A percentile compares a stretch with the other conserved stretches of the same genome.
These are phyloP conservation scores for Exserohilum rostratum DNA, from an alignment of 2,329 filamentous ascomycete genomes.

Conservation along the genomic window DNA sequence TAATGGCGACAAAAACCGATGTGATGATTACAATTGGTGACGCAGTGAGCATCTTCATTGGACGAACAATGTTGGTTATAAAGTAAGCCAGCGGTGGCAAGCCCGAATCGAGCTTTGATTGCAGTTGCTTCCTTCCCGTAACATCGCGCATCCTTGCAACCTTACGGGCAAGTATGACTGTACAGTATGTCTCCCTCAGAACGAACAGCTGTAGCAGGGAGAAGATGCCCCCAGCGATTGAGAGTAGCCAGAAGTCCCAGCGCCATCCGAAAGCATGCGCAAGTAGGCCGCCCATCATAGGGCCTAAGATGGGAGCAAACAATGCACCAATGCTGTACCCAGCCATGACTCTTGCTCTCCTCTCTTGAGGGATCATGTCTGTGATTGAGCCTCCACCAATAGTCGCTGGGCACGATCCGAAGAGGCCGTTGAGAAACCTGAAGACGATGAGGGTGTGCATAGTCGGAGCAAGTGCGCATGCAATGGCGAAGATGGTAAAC, in stretches of 20 bases:
- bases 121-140: conserved; percentile 38
- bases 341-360: conserved; percentile 32
- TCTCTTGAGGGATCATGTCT: conserved; percentile 28
- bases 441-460: no score
- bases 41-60: conserved; percentile 59
- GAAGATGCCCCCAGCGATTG: not conserved
- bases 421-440: no score
- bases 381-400: conserved; percentile 1
- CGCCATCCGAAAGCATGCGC: conserved; percentile 23
- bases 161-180: conserved; percentile 46
- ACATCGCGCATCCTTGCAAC: conserved; percentile 30
- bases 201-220: conserved; percentile 46
- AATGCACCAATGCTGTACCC: no score
- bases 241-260: conserved; percentile 17
- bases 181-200: conserved; percentile 28
- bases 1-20: conserved; percentile 51
- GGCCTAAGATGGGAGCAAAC: conserved; percentile 3
- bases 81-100: no score
- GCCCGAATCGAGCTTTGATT: conserved; percentile 19
- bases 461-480: conserved; percentile 59
- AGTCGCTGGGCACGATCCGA: no score
- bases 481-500: conserved; percentile 52
- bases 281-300: conserved; percentile 25
- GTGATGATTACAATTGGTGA: conserved; percentile 60
- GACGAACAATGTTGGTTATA: conserved; percentile 42